Evolutionary conservation across 306 rosid species (phyloP).

Genomic region (Glycine tomentella): DNA sequence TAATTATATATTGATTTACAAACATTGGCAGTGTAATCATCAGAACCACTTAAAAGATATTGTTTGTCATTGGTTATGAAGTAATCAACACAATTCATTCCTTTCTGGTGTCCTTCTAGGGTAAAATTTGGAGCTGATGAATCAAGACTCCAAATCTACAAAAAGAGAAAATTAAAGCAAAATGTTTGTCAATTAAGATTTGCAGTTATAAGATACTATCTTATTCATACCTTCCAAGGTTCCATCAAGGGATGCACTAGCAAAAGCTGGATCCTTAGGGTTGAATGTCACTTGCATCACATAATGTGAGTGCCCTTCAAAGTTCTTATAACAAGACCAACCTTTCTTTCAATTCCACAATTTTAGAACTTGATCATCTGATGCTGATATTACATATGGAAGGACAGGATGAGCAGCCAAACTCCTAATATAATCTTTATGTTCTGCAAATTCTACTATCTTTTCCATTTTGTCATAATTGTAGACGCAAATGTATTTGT

Average conservation of each 20-base stretch:
- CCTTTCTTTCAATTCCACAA: slow-evolving; percentile 70
- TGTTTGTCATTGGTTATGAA: slow-evolving; percentile 50
- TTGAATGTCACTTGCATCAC: slow-evolving; percentile 73
- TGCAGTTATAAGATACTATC: neutral
- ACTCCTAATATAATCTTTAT: slow-evolving; percentile 67
- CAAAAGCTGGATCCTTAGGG: slow-evolving; percentile 55
- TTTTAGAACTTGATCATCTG: slow-evolving; percentile 65
- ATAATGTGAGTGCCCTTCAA: slow-evolving; percentile 72
- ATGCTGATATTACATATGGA: slow-evolving; percentile 65
- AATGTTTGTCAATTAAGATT: neutral
- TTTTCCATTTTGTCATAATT: slow-evolving; percentile 52
- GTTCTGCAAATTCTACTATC: slow-evolving; percentile 62
- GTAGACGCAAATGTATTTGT: slow-evolving; percentile 61
- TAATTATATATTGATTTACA: slow-evolving; percentile 1
- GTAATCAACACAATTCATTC: slow-evolving; percentile 65
- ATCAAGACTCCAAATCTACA: slow-evolving; percentile 63
- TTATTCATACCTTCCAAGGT: slow-evolving; percentile 58
- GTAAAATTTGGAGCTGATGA: slow-evolving; percentile 59
- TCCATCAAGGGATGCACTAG: slow-evolving; percentile 69
- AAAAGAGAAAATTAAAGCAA: neutral
- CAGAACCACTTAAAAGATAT: slow-evolving; percentile 72
- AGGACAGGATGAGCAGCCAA: slow-evolving; percentile 63
- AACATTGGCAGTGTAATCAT: slow-evolving; percentile 69
- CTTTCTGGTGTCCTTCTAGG: slow-evolving; percentile 68
- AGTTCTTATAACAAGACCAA: slow-evolving; percentile 58